Percentiles rank a stretch among this genome's conserved stretches.
Conservation (phyloP, 2,329 filamentous ascomycete genomes). For the Fusarium sp. region DNA sequence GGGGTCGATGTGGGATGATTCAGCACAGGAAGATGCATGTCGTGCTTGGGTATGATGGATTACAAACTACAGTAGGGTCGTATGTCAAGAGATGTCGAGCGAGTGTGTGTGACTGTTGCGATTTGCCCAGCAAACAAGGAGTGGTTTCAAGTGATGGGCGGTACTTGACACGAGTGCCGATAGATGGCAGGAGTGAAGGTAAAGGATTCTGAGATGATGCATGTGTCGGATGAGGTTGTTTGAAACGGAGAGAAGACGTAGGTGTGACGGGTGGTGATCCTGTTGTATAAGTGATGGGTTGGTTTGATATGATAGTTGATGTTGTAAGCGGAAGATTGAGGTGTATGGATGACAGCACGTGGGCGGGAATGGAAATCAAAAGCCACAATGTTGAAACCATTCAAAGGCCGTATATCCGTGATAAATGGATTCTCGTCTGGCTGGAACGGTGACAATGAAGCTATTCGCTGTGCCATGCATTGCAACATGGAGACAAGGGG, state of each 20-base stretch:
- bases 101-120: background rate
- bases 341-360: background rate
- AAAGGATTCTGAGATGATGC: constrained; percentile 16
- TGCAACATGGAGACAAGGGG: background rate
- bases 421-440: background rate
- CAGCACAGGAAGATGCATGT: background rate
- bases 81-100: background rate
- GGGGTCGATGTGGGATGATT: background rate
- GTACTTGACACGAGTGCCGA: background rate
- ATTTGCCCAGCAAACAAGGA: background rate
- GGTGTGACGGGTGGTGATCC: constrained; percentile 17
- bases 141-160: background rate
- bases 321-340: background rate
- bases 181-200: background rate
- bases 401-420: background rate
- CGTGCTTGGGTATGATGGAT: background rate
- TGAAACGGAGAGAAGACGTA: constrained; percentile 33
- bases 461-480: background rate
- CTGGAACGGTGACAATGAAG: background rate
- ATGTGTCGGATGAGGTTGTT: constrained; percentile 25
- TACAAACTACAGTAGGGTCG: background rate
- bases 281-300: background rate
- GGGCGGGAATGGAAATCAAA: background rate
- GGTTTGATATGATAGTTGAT: constrained; percentile 15
- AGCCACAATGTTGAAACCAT: background rate